Evolutionary conservation across 2,329 filamentous ascomycete species (phyloP), one percentile per base, ranked within the genome.

Genomic region (Xylaria hypoxylon): DNA sequence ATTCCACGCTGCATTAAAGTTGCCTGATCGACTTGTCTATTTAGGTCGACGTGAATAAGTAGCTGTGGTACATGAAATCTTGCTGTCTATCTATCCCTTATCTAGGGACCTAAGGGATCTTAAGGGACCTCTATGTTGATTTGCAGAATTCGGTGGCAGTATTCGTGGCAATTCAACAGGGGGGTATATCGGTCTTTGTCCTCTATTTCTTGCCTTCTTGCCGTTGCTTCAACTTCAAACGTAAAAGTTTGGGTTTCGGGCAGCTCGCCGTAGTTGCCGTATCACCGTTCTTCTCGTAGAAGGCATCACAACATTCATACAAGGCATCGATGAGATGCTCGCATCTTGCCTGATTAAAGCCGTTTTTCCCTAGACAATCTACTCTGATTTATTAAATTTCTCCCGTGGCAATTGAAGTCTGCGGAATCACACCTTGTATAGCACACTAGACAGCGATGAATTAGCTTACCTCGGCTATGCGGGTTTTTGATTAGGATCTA

Each of bases 221-320:
- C 68, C 89, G 84, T 79, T 97, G 94, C 83, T 91, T 90, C 83
- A 97, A 89, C 80, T 97, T 97, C 70, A 97, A 81, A 77, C 88
- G 88, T 64, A 99, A 82, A 63, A 97, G 82, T 71, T 85, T 87
- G 7, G 92, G 87, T 77, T 95, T 95, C 0, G 96, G 96, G 77
- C 96, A 99, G 81, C 92, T 96, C 22, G 90, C 88, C 2, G 91
- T 92, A 47, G 85, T 89, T 35, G 92, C 94, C 26, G 89, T 81
- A 62, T 96, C 90, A 17, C 96, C 94, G 66, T 92, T 87, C 64
- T 87, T 85, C 73, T 90, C 82, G 80, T 99, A 98, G 78, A 98
- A 97, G 13, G 88, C 86, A 75, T 94, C 90, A 80, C 96, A 99
- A 80, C 96, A 99, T 73, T 96, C 91, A 79, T 98, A 99, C 26